Base-by-base conservation (phyloP, 208 protist genomes). In the Wallacemonas sp. region DNA sequence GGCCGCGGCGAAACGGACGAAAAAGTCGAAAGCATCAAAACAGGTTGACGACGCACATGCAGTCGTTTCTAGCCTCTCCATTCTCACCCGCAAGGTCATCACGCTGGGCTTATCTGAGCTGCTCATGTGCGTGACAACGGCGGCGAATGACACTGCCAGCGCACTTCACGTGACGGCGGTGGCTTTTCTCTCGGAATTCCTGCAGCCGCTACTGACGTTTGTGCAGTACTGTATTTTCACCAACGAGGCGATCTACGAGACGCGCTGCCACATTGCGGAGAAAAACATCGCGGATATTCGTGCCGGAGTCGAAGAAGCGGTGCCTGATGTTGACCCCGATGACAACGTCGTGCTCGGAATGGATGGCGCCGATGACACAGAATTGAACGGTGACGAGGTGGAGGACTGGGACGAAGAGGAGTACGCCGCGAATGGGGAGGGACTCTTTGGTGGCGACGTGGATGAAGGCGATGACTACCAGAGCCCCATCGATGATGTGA, bases 381-480 rank as follows among this genome's bases (percentile, higher is more conserved):
- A 77, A 36, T 62, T 79, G 14, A 72, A 70, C 61, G 63, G 75
- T 33, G 59, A 74, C 8, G 77, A 81, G 21, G 74, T 72, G 14
- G 76, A 74, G 34, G 75, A 80, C 14, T 68, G 75, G 44, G 77
- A 78, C 34, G 72, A 72, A 0, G 62, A 67, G 17, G 66, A 70
- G 8, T 73, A 61, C 33, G 64, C 61, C 31, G 42, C 28, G 14
- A 55, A 36, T 19, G 70, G 44, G 12, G 65, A 51, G 6, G 68
- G 53, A 15, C 58, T 68, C 8, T 38, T 74, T 28, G 79, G 66
- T 26, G 47, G 74, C 17, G 66, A 69, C 17, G 38, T 61, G 24
- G 89, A 95, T 56, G 89, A 95, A 62, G 89, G 82, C 21, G 90
- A 96, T 62, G 72, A 90, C 62, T 96, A 96, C 68, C 75, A 84